Base-by-base conservation (phyloP, 1,139 yeast genomes). In the Yamadazyma atmosphaerica region DNA sequence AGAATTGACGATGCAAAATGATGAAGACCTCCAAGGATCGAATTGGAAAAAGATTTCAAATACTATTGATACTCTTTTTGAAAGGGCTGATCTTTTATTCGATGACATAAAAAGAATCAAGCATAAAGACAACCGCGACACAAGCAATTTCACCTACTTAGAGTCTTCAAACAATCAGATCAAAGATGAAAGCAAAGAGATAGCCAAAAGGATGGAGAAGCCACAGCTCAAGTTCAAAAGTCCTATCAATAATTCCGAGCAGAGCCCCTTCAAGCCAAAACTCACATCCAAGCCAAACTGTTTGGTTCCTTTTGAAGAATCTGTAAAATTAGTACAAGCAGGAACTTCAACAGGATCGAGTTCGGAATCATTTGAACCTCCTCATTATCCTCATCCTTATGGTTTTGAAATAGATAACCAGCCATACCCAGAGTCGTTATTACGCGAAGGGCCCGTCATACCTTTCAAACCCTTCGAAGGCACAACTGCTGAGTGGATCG, bases 301-400 rank as follows among this genome's bases (percentile, higher is more conserved):
- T 1, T 43, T 84, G 11, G 63, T 62, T 32, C 63, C 87, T 0
- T 70, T 80, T 14, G 79, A 79, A 28, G 79, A 81, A 28, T 62
- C 81, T 1, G 46, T 74, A 33, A 50, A 55, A 28, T 48, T 86
- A 24, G 45, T 52, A 7, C 52, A 52, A 25, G 65, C 68, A 0
- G 31, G 31, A 6, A 52, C 52, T 24, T 24, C 21, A 10, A 43
- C 42, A 7, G 18, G 12, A 2, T 52, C 63, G 51, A 48, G 67
- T 63, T 17, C 74, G 60, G 39, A 72, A 47, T 65, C 58, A 10
- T 63, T 54, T 3, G 65, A 66, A 23, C 86, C 87, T 3, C 69
- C 78, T 3, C 86, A 81, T 56, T 85, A 80, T 55, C 72, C 74
- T 8, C 95, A 94, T 39, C 99, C 99, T 0, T 94, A 94, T 53